Evolutionary conservation across 2,329 filamentous ascomycete species (phyloP).

Genomic region (Ophiostoma novo-ulmi): DNA sequence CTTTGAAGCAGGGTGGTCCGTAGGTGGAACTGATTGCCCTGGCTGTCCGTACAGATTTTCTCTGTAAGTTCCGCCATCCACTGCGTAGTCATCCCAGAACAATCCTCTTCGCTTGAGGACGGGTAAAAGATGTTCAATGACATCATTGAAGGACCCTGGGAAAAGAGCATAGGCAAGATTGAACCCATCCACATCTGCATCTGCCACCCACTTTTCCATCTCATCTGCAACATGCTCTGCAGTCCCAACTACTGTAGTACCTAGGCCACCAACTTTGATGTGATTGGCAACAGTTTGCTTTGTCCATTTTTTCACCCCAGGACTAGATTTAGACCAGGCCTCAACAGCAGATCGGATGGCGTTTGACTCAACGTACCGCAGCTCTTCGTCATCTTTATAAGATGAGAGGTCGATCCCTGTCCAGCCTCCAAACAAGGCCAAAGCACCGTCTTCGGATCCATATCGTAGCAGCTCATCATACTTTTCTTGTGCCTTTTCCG

Average conservation of each 20-base stretch:
- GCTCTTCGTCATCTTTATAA: slow-evolving; percentile 38
- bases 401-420: slow-evolving; percentile 32
- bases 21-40: neutral
- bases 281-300: slow-evolving; percentile 62
- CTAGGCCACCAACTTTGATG: slow-evolving; percentile 27
- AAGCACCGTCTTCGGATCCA: slow-evolving; percentile 26
- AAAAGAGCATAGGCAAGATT: slow-evolving; percentile 51
- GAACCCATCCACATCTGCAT: slow-evolving; percentile 69
- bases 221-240: slow-evolving; percentile 61
- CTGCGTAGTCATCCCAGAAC: slow-evolving; percentile 46
- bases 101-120: slow-evolving; percentile 54
- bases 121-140: slow-evolving; percentile 58
- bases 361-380: slow-evolving; percentile 38
- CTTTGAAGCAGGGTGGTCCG: slow-evolving; percentile 16
- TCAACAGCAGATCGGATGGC: slow-evolving; percentile 34
- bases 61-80: slow-evolving; percentile 16
- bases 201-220: slow-evolving; percentile 60
- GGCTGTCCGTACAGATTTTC: slow-evolving; percentile 15
- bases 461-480: slow-evolving; percentile 33
- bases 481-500: slow-evolving; percentile 29
- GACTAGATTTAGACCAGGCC: slow-evolving; percentile 24
- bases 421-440: slow-evolving; percentile 30
- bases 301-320: slow-evolving; percentile 57
- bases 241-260: slow-evolving; percentile 51
- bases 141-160: slow-evolving; percentile 58